Base-by-base conservation (phyloP, 2,329 filamentous ascomycete species). In the Nothomitra cinnamomea region DNA sequence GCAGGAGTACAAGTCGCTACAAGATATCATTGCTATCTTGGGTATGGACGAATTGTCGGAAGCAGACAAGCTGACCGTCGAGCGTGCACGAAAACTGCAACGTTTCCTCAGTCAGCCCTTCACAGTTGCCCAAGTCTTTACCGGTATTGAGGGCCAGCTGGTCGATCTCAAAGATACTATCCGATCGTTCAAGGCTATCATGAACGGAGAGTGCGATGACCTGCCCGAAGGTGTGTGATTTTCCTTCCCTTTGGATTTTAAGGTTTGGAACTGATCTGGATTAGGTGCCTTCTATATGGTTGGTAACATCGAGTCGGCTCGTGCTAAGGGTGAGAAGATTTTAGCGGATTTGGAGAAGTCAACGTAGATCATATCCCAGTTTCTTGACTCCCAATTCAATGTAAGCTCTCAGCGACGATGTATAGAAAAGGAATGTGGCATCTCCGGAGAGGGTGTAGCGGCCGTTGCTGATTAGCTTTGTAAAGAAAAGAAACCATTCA, bases 21-120 rank as follows among this genome's bases (percentile, higher is more conserved):
- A 98, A 79, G 92, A 98, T 79, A 98, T 98, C 83, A 95, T 95
- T 79, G 92, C 92, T 74, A 98, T 98, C 88, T 76, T 96, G 71
- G 90, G 90, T 84, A 96, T 98, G 92, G 92, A 98, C 74, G 92
- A 98, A 73, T 77, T 98, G 75, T 96, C 92, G 61, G 92, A 96
- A 80, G 85, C 86, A 66, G 92, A 98, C 75, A 95, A 98, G 85
- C 83, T 98, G 67, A 96, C 92, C 65, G 92, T 98, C 80, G 92
- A 98, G 85, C 92, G 92, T 83, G 92, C 92, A 73, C 90, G 92
- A 79, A 96, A 96, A 82, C 84, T 98, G 71, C 92, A 98, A 81
- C 86, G 89, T 85, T 98, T 98, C 88, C 79, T 98, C 79, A 87
- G 81, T 74, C 92, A 98, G 80, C 92, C 92, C 70, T 98, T 98